phyloP scores from a whole-genome alignment of 441 rosid species.

The Metrosideros polymorpha region DNA sequence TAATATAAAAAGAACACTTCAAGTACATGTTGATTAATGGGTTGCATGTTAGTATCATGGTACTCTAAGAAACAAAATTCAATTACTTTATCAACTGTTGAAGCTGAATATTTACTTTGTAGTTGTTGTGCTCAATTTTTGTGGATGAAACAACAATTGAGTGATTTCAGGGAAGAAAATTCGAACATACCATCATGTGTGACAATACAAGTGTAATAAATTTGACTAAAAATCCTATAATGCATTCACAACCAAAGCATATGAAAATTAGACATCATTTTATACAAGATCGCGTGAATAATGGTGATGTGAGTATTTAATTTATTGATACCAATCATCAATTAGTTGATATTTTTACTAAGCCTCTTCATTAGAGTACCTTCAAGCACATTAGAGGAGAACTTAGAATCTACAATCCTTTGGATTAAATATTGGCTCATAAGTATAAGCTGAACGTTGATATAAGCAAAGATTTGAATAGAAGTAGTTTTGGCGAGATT shows the following conservation, averaged over 20 bases:
- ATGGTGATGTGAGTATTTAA: neutral
- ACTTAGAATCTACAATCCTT: neutral
- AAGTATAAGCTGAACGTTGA: neutral
- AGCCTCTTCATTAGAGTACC: neutral
- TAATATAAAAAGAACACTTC: too few relatives aligned
- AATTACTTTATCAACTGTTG: neutral
- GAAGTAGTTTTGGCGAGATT: neutral
- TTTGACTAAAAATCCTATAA: neutral
- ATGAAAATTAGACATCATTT: neutral
- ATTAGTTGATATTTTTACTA: neutral
- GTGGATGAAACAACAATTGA: neutral
- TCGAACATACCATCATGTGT: neutral
- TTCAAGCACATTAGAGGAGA: neutral
- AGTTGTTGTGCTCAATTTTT: neutral
- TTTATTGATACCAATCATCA: neutral
- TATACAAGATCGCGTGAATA: fast-evolving
- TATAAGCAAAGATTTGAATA: neutral
- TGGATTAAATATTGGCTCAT: neutral
- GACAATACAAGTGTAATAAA: neutral
- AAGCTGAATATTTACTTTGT: neutral
- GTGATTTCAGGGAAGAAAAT: neutral
- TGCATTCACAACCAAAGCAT: neutral
- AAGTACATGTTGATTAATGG: too few relatives aligned
- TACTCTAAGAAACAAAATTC: neutral
- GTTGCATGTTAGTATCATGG: too few relatives aligned